A percentile compares a stretch with the other conserved stretches of the same genome.
Conservation (phyloP, 2,329 filamentous ascomycete genomes). For the Esteya vermicola region DNA sequence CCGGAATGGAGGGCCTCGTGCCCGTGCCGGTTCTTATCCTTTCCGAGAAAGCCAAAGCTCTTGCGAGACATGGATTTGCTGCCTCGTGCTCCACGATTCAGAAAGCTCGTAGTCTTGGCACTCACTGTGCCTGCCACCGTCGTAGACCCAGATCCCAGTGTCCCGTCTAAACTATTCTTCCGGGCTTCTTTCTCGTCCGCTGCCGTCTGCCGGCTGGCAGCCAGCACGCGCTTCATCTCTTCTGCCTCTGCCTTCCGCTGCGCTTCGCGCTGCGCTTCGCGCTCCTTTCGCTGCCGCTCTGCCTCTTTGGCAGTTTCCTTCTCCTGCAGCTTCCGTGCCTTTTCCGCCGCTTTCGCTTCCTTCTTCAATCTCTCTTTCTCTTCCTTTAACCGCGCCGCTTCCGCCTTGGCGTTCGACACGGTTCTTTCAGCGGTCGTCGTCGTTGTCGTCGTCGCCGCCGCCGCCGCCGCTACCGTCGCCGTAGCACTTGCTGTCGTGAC, state of each 20-base stretch:
- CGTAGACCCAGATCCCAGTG: constrained; percentile 6
- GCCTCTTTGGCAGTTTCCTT: constrained; percentile 30
- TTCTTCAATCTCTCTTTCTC: constrained; percentile 56
- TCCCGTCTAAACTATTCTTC: constrained; percentile 20
- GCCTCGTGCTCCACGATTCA: constrained; percentile 54
- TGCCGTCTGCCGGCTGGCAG: constrained; percentile 50
- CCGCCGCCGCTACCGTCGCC: background rate
- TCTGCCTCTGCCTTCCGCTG: constrained; percentile 40
- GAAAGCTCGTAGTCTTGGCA: constrained; percentile 22
- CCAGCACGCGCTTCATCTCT: constrained; percentile 48
- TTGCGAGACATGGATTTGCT: constrained; percentile 70
- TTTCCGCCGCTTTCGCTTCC: constrained; percentile 43
- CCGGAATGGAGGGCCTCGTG: background rate
- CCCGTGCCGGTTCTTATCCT: constrained; percentile 17
- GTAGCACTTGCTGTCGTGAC: too few relatives aligned
- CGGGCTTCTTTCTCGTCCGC: constrained; percentile 37
- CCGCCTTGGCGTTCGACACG: constrained; percentile 11
- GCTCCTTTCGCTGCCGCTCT: constrained; percentile 27
- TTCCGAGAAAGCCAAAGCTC: constrained; percentile 53
- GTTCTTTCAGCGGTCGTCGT: constrained; percentile 10
- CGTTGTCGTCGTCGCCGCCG: background rate
- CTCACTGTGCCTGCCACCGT: constrained; percentile 3
- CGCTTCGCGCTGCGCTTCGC: constrained; percentile 23
- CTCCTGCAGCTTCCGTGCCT: constrained; percentile 27
- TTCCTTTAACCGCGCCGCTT: constrained; percentile 32